Conservation (phyloP, 148 eudicot species). For the Rhododendron vialii region DNA sequence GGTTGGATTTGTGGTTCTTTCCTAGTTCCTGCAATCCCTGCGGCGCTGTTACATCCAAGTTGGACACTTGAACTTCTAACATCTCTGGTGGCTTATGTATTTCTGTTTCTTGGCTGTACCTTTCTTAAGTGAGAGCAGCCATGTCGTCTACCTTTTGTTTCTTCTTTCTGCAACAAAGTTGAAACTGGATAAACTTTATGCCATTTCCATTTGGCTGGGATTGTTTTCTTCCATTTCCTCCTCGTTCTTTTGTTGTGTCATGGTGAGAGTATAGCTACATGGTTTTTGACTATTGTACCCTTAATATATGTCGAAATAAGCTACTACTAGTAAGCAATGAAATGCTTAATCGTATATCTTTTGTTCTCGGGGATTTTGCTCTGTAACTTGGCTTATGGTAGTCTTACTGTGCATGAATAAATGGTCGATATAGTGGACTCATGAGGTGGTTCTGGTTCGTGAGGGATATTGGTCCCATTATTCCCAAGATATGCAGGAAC, state of each 20-base stretch:
- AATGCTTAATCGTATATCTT: neutral
- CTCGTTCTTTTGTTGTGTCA: too few relatives aligned
- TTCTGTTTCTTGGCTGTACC: conserved; percentile 81
- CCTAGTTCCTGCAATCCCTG: conserved; percentile 67
- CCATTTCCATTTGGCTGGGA: too few relatives aligned
- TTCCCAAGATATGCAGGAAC: too few relatives aligned
- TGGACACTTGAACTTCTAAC: conserved; percentile 91
- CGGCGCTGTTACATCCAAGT: conserved; percentile 55
- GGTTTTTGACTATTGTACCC: too few relatives aligned
- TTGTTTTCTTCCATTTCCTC: too few relatives aligned
- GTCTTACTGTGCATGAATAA: too few relatives aligned
- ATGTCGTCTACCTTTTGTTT: too few relatives aligned
- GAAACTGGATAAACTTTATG: too few relatives aligned
- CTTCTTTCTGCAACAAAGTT: too few relatives aligned
- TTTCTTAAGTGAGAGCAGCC: conserved; percentile 55
- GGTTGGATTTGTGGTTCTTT: conserved; percentile 87
- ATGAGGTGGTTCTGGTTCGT: neutral
- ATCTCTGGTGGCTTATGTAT: conserved; percentile 58
- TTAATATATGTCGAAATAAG: neutral
- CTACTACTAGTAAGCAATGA: neutral
- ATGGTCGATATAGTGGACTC: neutral
- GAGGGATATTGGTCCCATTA: neutral
- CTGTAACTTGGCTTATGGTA: neutral
- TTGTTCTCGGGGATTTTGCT: neutral
- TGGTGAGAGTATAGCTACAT: too few relatives aligned